Evolutionary conservation across 352 stramenopile genomes (phyloP).

Genomic region (Globisporangium ultimum): DNA sequence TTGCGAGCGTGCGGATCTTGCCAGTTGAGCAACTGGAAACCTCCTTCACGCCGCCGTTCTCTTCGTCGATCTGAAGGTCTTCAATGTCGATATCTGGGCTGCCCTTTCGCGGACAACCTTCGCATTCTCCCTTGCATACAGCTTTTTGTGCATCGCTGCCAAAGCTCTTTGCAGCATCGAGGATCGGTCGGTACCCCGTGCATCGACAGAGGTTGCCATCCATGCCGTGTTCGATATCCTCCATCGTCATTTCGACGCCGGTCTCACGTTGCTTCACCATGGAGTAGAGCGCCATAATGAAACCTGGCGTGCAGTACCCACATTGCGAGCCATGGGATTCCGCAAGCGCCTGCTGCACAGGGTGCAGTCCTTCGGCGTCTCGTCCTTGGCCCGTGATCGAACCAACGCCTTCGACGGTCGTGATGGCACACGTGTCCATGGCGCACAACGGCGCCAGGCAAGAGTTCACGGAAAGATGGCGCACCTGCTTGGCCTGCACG

Average conservation of each 20-base stretch:
- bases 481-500: slow-evolving; percentile 32
- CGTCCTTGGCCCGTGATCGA: slow-evolving; percentile 21
- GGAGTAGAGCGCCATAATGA: slow-evolving; percentile 83
- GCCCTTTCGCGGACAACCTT: slow-evolving; percentile 60
- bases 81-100: slow-evolving; percentile 50
- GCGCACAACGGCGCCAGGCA: slow-evolving; percentile 83
- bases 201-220: slow-evolving; percentile 97
- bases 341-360: slow-evolving; percentile 86
- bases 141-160: slow-evolving; percentile 52
- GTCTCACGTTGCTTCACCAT: slow-evolving; percentile 79
- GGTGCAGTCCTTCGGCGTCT: slow-evolving; percentile 55
- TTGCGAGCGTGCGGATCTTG: slow-evolving; percentile 59
- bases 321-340: slow-evolving; percentile 94
- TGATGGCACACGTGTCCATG: slow-evolving; percentile 82
- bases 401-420: slow-evolving; percentile 83
- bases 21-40: slow-evolving; percentile 60
- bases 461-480: slow-evolving; percentile 82
- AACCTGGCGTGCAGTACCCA: slow-evolving; percentile 90
- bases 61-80: slow-evolving; percentile 30
- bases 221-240: slow-evolving; percentile 91
- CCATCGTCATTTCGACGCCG: slow-evolving; percentile 66
- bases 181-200: slow-evolving; percentile 84
- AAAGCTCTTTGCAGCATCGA: slow-evolving; percentile 88
- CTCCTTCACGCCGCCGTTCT: slow-evolving; percentile 25
- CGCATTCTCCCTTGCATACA: slow-evolving; percentile 63